Percentiles rank a stretch among this genome's conserved stretches.
Evolutionary conservation across 371 early-diverging fungal genomes (phyloP).

Genomic region (Apophysomyces variabilis): DNA sequence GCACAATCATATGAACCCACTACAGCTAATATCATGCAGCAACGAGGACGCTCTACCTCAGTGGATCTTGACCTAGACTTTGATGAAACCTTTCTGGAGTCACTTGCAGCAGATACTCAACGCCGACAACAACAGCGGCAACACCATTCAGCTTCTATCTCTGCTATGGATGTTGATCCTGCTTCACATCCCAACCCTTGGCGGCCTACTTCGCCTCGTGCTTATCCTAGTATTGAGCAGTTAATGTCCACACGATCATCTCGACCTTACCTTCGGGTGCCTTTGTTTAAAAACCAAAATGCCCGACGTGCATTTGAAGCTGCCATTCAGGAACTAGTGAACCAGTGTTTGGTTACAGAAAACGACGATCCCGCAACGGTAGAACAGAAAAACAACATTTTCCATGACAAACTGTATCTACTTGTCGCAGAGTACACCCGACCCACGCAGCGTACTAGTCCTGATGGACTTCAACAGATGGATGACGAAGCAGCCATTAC

Average conservation of each 20-base stretch:
- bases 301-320: background rate
- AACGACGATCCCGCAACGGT: background rate
- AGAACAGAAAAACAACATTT: conserved; percentile 2
- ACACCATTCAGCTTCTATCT: background rate
- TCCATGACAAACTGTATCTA: conserved; percentile 7
- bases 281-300: background rate
- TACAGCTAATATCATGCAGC: background rate
- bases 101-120: background rate
- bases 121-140: background rate
- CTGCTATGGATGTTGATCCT: background rate
- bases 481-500: conserved; percentile 3
- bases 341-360: background rate
- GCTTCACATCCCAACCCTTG: background rate
- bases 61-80: background rate
- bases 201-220: background rate
- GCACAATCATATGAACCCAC: background rate
- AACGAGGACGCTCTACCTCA: background rate
- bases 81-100: background rate
- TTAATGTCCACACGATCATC: background rate
- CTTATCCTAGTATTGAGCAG: background rate
- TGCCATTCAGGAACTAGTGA: background rate
- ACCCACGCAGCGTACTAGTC: background rate
- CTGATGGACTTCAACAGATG: conserved; percentile 1
- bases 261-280: background rate
- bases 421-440: conserved; percentile 8